Evolutionary conservation across 1,284 basidiomycete species (phyloP).

Genomic region (Ganoderma boninense): DNA sequence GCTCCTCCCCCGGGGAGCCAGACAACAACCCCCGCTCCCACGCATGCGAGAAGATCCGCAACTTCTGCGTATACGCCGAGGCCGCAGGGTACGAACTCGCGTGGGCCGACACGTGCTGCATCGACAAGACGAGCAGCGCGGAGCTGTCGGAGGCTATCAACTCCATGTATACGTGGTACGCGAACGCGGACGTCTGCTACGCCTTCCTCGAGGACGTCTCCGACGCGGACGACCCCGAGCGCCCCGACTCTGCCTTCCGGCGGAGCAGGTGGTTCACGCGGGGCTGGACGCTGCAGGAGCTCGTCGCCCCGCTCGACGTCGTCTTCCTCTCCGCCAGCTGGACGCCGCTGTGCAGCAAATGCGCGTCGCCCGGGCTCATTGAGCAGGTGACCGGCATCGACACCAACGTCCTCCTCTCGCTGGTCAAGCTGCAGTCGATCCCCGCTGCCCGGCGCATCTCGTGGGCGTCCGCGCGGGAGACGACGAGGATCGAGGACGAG

Average conservation of each 20-base stretch:
- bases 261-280: constrained; percentile 15
- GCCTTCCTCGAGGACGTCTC: constrained; percentile 15
- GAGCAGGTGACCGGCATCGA: constrained; percentile 15
- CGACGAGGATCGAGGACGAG: constrained; percentile 19
- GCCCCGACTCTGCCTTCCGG: constrained; percentile 5
- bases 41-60: constrained; percentile 10
- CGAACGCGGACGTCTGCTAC: constrained; percentile 13
- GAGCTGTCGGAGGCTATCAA: constrained; percentile 18
- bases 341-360: constrained; percentile 17
- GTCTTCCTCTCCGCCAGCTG: constrained; percentile 16
- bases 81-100: constrained; percentile 9
- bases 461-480: constrained; percentile 16
- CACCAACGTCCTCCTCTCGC: constrained; percentile 15
- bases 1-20: background rate
- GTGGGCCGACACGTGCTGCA: constrained; percentile 20
- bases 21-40: constrained; percentile 8
- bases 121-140: constrained; percentile 20
- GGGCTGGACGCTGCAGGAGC: constrained; percentile 19
- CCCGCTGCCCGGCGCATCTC: constrained; percentile 15
- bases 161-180: constrained; percentile 17
- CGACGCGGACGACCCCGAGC: constrained; percentile 8
- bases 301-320: constrained; percentile 16
- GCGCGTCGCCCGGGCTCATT: constrained; percentile 8
- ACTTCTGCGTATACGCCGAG: constrained; percentile 17
- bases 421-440: constrained; percentile 8